These are phyloP conservation scores for Creolimax fragrantissima DNA, from an alignment of 78 protist species.

Conservation along the genomic window DNA sequence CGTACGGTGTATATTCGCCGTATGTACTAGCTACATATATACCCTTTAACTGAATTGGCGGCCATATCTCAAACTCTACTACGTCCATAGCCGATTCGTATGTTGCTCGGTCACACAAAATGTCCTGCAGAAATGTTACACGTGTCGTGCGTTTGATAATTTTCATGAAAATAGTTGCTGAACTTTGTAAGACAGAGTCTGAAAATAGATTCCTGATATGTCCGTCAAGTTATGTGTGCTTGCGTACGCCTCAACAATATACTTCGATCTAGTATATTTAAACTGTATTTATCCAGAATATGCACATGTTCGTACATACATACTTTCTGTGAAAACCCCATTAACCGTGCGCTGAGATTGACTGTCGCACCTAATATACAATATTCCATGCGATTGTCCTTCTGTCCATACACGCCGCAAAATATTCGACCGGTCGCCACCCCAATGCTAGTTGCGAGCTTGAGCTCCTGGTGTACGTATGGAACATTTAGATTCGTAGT, in stretches of 20 bases:
- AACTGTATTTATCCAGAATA: no score
- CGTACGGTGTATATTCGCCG: no score
- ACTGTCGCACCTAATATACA: conserved; percentile 20
- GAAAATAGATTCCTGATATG: no score
- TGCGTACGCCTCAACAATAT: no score
- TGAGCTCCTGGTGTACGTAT: background rate
- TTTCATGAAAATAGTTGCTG: no score
- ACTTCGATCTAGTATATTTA: no score
- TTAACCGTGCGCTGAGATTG: conserved; percentile 15
- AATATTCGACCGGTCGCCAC: conserved; percentile 26
- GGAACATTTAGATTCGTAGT: no score
- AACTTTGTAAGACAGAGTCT: no score
- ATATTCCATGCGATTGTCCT: conserved; percentile 28
- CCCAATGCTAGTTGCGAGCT: conserved; percentile 21
- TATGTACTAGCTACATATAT: no score
- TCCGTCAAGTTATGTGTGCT: no score
- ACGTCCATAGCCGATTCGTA: conserved; percentile 13
- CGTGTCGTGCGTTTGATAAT: no score
- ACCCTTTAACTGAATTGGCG: conserved; percentile 19
- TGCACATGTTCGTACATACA: no score
- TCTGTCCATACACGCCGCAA: conserved; percentile 28
- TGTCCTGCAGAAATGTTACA: conserved; percentile 23
- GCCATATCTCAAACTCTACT: conserved; percentile 26
- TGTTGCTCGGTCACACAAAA: conserved; percentile 23
- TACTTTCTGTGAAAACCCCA: conserved; percentile 3